Evolutionary conservation across 768 basidiomycete species (phyloP), one percentile per base, ranked within the genome.

Genomic region (Paxillus involutus): DNA sequence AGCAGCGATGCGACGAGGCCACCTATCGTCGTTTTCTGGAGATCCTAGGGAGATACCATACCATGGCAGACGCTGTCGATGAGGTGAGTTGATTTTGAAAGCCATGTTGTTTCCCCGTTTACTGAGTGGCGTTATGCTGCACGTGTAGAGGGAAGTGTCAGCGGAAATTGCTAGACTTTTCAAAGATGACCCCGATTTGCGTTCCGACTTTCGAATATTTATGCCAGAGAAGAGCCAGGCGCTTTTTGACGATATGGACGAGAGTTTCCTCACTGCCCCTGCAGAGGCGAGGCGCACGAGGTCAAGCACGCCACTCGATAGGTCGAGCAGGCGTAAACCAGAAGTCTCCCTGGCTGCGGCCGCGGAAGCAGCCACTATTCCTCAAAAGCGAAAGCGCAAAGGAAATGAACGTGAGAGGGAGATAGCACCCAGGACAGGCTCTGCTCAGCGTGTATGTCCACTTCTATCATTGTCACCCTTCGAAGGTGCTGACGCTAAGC

Each of bases 1-100:
- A 97, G 70, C 87, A 89, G 54, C 85, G 94, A 14, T 97, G 92
- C 71, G 91, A 96, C 57, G 82, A 91, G 0, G 92, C 94, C 14
- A 94, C 89, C 5, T 93, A 92, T 59, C 81, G 82, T 50, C 81
- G 84, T 59, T 93, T 93, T 63, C 71, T 92, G 24, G 88, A 89
- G 61, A 86, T 92, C 49, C 72, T 94, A 3, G 82, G 84, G 8
- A 74, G 80, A 41, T 84, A 85, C 65, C 81, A 86, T 51, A 75
- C 81, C 57, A 74, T 77, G 60, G 74, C 88, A 12, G 80, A 86
- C 54, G 68, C 83, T 44, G 80, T 81, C 56, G 81, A 85, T 59
- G 83, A 86, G 75, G 84, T 79, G 58, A 61, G 72, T 62, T 37
- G 47, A 49, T 58, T 61, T 55, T 52, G 35, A 46, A 26, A 46